These are phyloP conservation scores for Rhynchosporium graminicola DNA, from an alignment of 2,329 filamentous ascomycete genomes.

Conservation along the genomic window DNA sequence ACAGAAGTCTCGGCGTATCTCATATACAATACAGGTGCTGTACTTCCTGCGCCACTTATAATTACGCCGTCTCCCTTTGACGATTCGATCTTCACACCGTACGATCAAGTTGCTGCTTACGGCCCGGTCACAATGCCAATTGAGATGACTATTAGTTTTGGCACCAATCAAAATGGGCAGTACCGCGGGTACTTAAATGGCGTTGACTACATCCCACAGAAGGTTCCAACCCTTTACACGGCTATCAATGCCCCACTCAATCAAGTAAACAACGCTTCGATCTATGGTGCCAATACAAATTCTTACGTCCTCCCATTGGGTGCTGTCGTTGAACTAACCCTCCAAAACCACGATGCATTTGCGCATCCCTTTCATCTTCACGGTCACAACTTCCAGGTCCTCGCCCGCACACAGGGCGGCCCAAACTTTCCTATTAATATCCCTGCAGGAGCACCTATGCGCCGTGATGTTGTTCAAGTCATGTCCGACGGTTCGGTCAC, in stretches of 20 bases:
- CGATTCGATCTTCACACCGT: constrained; percentile 21
- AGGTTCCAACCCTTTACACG: constrained; percentile 76
- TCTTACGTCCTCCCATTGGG: constrained; percentile 65
- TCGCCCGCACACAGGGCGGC: constrained; percentile 14
- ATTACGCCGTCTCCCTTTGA: constrained; percentile 19
- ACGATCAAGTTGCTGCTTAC: constrained; percentile 14
- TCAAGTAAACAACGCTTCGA: constrained; percentile 48
- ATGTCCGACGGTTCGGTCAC: constrained; percentile 66
- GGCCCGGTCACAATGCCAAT: constrained; percentile 7
- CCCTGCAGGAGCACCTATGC: constrained; percentile 51
- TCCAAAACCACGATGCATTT: constrained; percentile 23
- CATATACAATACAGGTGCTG: constrained; percentile 52
- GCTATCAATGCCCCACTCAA: constrained; percentile 57
- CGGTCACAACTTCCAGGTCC: constrained; percentile 26
- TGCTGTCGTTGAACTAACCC: constrained; percentile 51
- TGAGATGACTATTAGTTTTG: constrained; percentile 16
- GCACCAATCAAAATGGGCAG: constrained; percentile 17
- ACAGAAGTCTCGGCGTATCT: constrained; percentile 55
- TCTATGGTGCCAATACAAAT: constrained; percentile 64
- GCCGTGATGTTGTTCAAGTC: constrained; percentile 62
- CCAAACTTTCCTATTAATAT: constrained; percentile 14
- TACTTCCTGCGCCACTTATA: constrained; percentile 43
- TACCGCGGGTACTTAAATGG: constrained; percentile 62
- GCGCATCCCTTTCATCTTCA: constrained; percentile 27
- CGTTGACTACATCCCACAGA: constrained; percentile 71